Percentiles rank a stretch among this genome's conserved stretches.
Evolutionary conservation across 2,329 filamentous ascomycete species (phyloP).

Genomic region (Paracamarosporium sp.): DNA sequence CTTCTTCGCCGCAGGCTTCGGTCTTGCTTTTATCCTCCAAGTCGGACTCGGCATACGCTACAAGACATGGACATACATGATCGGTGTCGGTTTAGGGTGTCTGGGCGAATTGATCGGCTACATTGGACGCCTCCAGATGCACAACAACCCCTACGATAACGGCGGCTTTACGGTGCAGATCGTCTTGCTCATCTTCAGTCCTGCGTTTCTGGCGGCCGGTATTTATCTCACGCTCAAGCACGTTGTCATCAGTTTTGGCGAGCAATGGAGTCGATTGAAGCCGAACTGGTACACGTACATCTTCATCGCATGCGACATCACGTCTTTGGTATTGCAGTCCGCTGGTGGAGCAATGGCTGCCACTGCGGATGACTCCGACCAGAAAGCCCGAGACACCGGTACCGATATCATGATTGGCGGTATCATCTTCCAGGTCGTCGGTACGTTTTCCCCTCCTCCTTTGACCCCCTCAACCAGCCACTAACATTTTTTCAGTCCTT

Average conservation of each 20-base stretch:
- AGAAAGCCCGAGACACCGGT: constrained; percentile 50
- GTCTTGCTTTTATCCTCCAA: constrained; percentile 56
- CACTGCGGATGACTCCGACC: constrained; percentile 45
- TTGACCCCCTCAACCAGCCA: background rate
- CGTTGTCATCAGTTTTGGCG: constrained; percentile 60
- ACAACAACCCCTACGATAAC: constrained; percentile 59
- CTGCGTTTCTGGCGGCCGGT: constrained; percentile 61
- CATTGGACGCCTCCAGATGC: constrained; percentile 59
- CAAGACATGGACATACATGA: constrained; percentile 61
- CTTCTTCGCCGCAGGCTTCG: constrained; percentile 60
- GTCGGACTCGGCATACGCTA: constrained; percentile 56
- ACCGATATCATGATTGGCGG: constrained; percentile 64
- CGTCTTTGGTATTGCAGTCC: constrained; percentile 63
- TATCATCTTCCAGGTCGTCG: constrained; percentile 62
- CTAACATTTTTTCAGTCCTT: constrained; percentile 29
- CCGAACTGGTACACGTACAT: constrained; percentile 60
- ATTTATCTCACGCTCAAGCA: constrained; percentile 64
- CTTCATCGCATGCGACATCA: constrained; percentile 64
- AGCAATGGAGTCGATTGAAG: constrained; percentile 27
- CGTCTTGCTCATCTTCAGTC: constrained; percentile 62
- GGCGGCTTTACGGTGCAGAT: constrained; percentile 59
- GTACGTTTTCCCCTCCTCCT: constrained; percentile 38
- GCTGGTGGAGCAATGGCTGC: constrained; percentile 63
- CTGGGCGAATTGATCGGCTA: constrained; percentile 63
- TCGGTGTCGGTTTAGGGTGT: constrained; percentile 55